Evolutionary conservation across 129 eudicot species (phyloP), one percentile per base, ranked within the genome.

Genomic region (Flaveria sonorensis): DNA sequence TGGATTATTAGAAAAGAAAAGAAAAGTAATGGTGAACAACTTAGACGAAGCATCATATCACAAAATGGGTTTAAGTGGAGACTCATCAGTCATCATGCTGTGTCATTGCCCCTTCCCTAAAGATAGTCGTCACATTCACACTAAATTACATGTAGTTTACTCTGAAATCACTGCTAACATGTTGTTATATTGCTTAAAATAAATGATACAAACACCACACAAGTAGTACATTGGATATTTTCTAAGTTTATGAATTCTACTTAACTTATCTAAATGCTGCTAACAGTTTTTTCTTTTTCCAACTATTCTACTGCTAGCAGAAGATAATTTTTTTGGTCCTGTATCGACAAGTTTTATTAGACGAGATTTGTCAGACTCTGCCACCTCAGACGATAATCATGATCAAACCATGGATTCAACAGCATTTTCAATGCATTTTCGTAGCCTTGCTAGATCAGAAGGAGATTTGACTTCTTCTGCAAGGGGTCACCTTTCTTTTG

Each of bases 341-440:
- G 97, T 94, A 74, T 89, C 98, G 43, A 65, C 92, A 47, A 84
- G 78, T 48, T 89, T 94, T 47, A 91, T 94, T 51, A 86, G 86
- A 79, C 88, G 90, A 30, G 84, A 82, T 57, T 72, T 88, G 55
- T 87, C 86, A 19, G 96, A 86, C 77, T 87, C 93, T 26, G 88
- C 79, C n/a, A 79, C 78, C n/a, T 87, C 88, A 32, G 92, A 91
- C 40, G 93, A 82, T 23, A 79, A 86, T 79, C 92, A 87, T 83
- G 98, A 91, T 72, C 81, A 87, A 47, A 94, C 97, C 1, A 87
- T 91, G 98, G 98, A 94, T 83, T 94, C 98, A 64, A 88, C 98
- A 36, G 86, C 96, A 64, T 94, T 91, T 56, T 91, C 96, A 30
- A 89, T 91, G 97, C 96, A 94, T 80, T 94, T 76, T 28, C 96